phyloP scores from a whole-genome alignment of 75 land plant genomes.

The Pseudotsuga menziesii region DNA sequence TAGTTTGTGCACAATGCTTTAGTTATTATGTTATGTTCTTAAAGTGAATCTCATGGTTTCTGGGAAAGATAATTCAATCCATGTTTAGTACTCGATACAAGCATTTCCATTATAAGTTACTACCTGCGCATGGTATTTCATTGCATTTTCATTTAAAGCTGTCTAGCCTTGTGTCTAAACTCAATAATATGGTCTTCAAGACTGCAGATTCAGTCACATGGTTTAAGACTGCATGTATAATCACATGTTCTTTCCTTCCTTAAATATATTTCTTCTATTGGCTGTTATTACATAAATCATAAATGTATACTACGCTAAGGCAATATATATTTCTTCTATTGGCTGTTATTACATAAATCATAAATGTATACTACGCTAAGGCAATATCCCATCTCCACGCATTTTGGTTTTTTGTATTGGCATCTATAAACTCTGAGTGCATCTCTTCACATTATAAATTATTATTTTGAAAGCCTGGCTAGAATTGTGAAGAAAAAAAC shows the following conservation, averaged over 20 bases:
- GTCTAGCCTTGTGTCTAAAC: not conserved
- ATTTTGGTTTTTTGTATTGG: too few species aligned
- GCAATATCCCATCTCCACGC: too few species aligned
- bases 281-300: not conserved
- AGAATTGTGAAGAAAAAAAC: too few species aligned
- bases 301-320: too few species aligned
- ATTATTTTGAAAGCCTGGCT: too few species aligned
- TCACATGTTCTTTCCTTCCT: not conserved
- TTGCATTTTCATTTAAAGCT: not conserved
- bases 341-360: not conserved
- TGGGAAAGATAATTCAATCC: not conserved
- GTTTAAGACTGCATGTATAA: not conserved
- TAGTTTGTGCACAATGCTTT: constrained; percentile 2
- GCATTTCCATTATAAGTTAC: not conserved
- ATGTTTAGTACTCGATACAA: not conserved
- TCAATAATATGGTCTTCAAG: not conserved
- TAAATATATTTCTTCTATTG: not conserved
- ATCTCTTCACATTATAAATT: too few species aligned
- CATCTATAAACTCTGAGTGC: too few species aligned
- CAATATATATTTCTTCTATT: not conserved
- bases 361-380: too few species aligned
- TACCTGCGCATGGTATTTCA: not conserved
- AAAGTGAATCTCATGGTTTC: not conserved
- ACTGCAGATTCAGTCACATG: too few species aligned
- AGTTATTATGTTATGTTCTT: not conserved